Base-by-base conservation (phyloP, 768 basidiomycete genomes). In the Mycena alexandri region DNA sequence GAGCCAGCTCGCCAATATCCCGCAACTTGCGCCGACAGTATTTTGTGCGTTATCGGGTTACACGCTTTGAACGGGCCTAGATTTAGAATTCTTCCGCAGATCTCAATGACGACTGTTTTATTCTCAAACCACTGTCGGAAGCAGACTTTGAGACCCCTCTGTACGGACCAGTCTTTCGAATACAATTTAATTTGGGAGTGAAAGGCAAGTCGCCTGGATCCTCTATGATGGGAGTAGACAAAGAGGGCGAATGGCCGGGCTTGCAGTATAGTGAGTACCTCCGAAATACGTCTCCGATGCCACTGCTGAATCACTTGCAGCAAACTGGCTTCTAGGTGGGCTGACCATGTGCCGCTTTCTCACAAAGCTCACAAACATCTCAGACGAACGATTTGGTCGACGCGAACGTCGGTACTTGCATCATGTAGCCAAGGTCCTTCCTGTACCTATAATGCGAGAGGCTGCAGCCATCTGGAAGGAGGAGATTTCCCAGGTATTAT, bases 171-270 rank as follows among this genome's bases (percentile, higher is more conserved):
- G 71, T 71, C 1, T 71, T 71, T 21, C 60, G 71, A 19, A 71
- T 71, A n/a, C 71, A 71, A 48, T 55, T 66, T 8, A 64, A 69
- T 24, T 53, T 71, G 22, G 38, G 29, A 0, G 67, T 71, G 19
- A 41, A 21, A 33, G 60, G 67, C 52, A 54, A 21, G 41, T n/a
- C 71, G 17, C 65, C 63, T 19, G 60, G 51, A 12, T 9, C n/a
- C 25, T 5, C 34, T 38, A 16, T 24, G 51, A 24, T 54, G 61
- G 60, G 29, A 5, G 51, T 63, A 19, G 71, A 71, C 58, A 68
- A 50, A 54, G 67, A 71, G 25, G 71, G 71, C 14, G 71, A 71
- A 50, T 71, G 71, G 71, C 71, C 71, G 7, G 60, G 63, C 19
- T 56, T 71, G 11, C 25, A 60, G 19, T 68, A 59, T 21, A 67